Evolutionary conservation across 768 basidiomycete genomes (phyloP).

Genomic region (Lepiota venenata): DNA sequence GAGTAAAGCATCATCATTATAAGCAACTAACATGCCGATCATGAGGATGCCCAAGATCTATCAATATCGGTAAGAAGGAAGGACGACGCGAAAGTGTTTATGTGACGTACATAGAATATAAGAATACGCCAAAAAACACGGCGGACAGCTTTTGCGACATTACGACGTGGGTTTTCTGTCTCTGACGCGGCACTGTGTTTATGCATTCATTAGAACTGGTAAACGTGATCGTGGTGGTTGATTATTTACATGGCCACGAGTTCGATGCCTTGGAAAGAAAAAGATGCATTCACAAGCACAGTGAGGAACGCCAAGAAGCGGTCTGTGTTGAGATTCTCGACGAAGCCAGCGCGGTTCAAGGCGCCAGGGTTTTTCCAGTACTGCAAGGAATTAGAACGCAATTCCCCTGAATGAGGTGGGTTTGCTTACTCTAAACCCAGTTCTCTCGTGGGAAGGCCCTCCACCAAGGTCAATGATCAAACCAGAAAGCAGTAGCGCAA

Average conservation of each 20-base stretch:
- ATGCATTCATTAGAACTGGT: not conserved
- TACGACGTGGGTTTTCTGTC: slow-evolving; percentile 72
- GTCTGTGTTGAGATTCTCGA: slow-evolving; percentile 39
- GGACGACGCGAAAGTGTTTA: not conserved
- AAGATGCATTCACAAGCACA: slow-evolving; percentile 54
- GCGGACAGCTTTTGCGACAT: slow-evolving; percentile 72
- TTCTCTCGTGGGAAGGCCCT: slow-evolving; percentile 60
- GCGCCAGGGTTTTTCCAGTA: slow-evolving; percentile 76
- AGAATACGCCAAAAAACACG: slow-evolving; percentile 81
- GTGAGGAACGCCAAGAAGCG: slow-evolving; percentile 42
- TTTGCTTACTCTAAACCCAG: slow-evolving; percentile 59
- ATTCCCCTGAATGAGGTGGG: slow-evolving; percentile 16
- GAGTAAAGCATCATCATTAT: slow-evolving; percentile 53
- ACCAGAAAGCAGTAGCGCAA: slow-evolving; percentile 55
- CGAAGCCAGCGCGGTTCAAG: slow-evolving; percentile 38
- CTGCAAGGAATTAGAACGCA: slow-evolving; percentile 23
- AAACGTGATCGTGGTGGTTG: not conserved
- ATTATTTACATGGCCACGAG: slow-evolving; percentile 58
- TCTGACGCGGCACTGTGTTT: slow-evolving; percentile 65
- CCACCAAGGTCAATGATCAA: slow-evolving; percentile 79
- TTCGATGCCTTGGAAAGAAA: slow-evolving; percentile 80
- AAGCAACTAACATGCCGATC: slow-evolving; percentile 79
- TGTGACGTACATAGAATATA: slow-evolving; percentile 60
- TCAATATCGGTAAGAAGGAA: not conserved
- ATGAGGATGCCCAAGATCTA: slow-evolving; percentile 68